Percentiles rank a stretch among this genome's conserved stretches.
phyloP scores from a whole-genome alignment of 768 basidiomycete species.

The Lactifluus volemus region DNA sequence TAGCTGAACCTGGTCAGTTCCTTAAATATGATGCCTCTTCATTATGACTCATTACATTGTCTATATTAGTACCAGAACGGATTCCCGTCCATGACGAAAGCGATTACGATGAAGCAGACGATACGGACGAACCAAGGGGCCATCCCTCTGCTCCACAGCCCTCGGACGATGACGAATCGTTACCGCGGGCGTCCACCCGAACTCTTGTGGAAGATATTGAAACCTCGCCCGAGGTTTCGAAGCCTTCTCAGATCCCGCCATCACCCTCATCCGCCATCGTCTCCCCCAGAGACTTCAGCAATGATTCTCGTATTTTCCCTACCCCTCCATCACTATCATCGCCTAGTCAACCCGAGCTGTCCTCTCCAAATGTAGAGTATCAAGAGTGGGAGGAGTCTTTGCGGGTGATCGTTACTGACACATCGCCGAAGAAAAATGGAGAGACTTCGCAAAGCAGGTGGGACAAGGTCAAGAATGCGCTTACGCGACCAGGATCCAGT shows the following conservation, averaged over 20 bases:
- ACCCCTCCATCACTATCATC: constrained; percentile 54
- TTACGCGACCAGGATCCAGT: constrained; percentile 56
- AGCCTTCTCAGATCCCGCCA: constrained; percentile 37
- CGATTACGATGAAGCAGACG: constrained; percentile 42
- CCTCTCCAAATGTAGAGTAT: constrained; percentile 33
- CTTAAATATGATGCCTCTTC: background rate
- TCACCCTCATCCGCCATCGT: constrained; percentile 42
- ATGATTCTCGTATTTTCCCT: constrained; percentile 52
- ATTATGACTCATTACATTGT: background rate
- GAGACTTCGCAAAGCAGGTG: constrained; percentile 54
- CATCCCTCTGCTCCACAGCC: constrained; percentile 17
- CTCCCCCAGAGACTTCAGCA: constrained; percentile 34
- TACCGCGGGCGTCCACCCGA: constrained; percentile 49
- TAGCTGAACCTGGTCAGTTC: constrained; percentile 59
- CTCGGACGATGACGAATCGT: constrained; percentile 33
- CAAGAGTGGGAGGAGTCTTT: constrained; percentile 25
- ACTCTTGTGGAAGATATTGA: constrained; percentile 58
- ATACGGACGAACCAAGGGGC: constrained; percentile 31
- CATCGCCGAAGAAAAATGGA: constrained; percentile 44
- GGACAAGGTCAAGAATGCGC: constrained; percentile 64
- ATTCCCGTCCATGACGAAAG: constrained; percentile 56
- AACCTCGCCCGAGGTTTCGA: constrained; percentile 41
- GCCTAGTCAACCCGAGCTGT: constrained; percentile 52
- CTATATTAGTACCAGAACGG: constrained; percentile 45
- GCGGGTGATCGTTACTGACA: constrained; percentile 22